These are phyloP conservation scores for Moesziomyces sp. DNA, from an alignment of 1,284 basidiomycete species.

Conservation along the genomic window DNA sequence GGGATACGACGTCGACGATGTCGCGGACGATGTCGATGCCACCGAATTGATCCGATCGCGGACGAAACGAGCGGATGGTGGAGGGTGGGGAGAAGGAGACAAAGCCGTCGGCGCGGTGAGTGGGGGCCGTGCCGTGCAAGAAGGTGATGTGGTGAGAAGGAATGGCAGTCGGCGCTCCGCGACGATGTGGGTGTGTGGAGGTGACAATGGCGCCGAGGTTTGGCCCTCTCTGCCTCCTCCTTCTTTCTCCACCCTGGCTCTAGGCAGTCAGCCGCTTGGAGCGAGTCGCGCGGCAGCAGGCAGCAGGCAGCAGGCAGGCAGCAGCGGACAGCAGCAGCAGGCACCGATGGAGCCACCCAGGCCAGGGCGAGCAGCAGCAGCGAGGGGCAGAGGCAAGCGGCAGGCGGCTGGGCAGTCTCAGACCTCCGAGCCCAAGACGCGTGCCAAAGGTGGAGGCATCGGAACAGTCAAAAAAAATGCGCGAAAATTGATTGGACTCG, in stretches of 20 bases:
- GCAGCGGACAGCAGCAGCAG: neutral
- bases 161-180: constrained; percentile 11
- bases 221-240: neutral
- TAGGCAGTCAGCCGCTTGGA: neutral
- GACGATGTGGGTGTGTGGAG: constrained; percentile 28
- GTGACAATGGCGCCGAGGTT: constrained; percentile 9
- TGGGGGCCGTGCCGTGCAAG: neutral
- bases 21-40: neutral
- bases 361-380: no score
- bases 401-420: constrained; percentile 1
- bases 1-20: neutral
- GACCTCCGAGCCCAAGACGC: neutral
- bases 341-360: no score
- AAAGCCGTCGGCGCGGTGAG: no score
- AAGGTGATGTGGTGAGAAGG: constrained; percentile 34
- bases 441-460: constrained; percentile 15
- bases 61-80: neutral
- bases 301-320: constrained; percentile 2
- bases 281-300: constrained; percentile 1
- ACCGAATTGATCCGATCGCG: neutral
- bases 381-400: no score
- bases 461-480: constrained; percentile 13
- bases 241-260: neutral
- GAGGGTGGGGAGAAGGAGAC: neutral
- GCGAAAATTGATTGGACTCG: neutral